A percentile compares a stretch with the other conserved stretches of the same genome.
Conservation (phyloP, 768 basidiomycete genomes). For the Serendipita sp. region DNA sequence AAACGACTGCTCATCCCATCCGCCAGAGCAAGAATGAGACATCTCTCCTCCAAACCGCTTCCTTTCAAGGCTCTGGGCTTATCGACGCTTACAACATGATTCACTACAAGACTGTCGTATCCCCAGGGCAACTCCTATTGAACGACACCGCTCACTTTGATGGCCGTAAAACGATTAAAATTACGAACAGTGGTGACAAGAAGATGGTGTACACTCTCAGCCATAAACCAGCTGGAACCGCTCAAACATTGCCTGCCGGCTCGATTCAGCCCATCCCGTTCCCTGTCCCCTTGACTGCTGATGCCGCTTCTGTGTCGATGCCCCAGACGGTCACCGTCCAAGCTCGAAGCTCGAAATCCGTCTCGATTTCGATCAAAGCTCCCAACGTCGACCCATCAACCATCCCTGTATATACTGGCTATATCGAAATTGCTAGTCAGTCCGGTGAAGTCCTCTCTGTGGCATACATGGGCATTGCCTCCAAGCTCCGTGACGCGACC, state of each 20-base stretch:
- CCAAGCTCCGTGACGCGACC: slow-evolving; percentile 17
- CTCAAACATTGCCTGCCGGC: slow-evolving; percentile 13
- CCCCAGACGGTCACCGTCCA: slow-evolving; percentile 13
- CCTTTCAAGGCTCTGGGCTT: slow-evolving; percentile 14
- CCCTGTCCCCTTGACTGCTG: slow-evolving; percentile 8
- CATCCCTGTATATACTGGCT: slow-evolving; percentile 22
- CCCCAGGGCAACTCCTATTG: slow-evolving; percentile 20
- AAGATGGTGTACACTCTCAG: slow-evolving; percentile 14
- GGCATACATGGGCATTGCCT: slow-evolving; percentile 20
- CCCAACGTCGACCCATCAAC: slow-evolving; percentile 13
- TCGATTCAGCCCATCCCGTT: slow-evolving; percentile 2
- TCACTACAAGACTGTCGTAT: slow-evolving; percentile 16
- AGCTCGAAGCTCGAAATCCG: slow-evolving; percentile 13
- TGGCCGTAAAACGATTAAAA: slow-evolving; percentile 2
- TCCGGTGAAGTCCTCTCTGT: slow-evolving; percentile 10
- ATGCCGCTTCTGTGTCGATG: slow-evolving; percentile 9
- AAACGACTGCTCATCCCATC: slow-evolving; percentile 11
- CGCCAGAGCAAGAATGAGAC: slow-evolving; percentile 6
- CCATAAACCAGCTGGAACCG: slow-evolving; percentile 18
- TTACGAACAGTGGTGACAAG: slow-evolving; percentile 7
- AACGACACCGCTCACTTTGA: slow-evolving; percentile 24
- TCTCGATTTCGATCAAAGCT: slow-evolving; percentile 15
- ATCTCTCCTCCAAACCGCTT: slow-evolving; percentile 9
- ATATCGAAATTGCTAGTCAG: slow-evolving; percentile 13
- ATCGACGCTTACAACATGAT: slow-evolving; percentile 23